These are phyloP conservation scores for Phytophthora lateralis DNA, from an alignment of 352 stramenopile species.

Conservation along the genomic window DNA sequence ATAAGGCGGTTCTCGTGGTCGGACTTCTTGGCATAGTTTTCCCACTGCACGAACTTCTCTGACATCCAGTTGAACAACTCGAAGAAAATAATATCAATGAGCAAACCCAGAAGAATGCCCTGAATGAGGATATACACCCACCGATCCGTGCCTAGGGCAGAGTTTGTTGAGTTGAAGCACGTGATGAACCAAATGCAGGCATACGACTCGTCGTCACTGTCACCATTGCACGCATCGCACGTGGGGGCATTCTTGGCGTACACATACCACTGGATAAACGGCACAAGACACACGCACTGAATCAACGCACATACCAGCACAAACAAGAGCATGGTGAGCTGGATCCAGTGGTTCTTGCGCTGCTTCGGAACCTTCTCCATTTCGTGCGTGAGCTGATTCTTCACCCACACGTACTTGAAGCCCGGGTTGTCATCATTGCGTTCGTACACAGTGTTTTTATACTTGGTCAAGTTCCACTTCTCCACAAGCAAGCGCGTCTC, in stretches of 20 bases:
- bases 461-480: constrained; percentile 89
- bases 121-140: constrained; percentile 92
- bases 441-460: constrained; percentile 91
- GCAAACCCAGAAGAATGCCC: constrained; percentile 75
- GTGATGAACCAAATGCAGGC: constrained; percentile 83
- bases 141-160: constrained; percentile 79
- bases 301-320: constrained; percentile 74
- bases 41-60: constrained; percentile 86
- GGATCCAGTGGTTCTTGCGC: constrained; percentile 86
- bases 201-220: constrained; percentile 48
- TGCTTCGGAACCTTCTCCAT: constrained; percentile 89
- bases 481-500: constrained; percentile 88
- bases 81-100: constrained; percentile 92
- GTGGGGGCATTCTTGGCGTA: constrained; percentile 86
- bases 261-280: constrained; percentile 91
- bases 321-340: constrained; percentile 88
- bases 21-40: constrained; percentile 89
- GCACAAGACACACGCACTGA: constrained; percentile 83
- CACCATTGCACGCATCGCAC: constrained; percentile 63
- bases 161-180: constrained; percentile 79
- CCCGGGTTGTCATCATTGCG: constrained; percentile 85
- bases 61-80: constrained; percentile 90
- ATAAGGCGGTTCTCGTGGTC: constrained; percentile 89
- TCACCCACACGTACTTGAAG: constrained; percentile 88
- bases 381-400: constrained; percentile 86